These are phyloP conservation scores for Hyphodiscus sp. DNA, from an alignment of 2,329 filamentous ascomycete genomes.

Conservation along the genomic window DNA sequence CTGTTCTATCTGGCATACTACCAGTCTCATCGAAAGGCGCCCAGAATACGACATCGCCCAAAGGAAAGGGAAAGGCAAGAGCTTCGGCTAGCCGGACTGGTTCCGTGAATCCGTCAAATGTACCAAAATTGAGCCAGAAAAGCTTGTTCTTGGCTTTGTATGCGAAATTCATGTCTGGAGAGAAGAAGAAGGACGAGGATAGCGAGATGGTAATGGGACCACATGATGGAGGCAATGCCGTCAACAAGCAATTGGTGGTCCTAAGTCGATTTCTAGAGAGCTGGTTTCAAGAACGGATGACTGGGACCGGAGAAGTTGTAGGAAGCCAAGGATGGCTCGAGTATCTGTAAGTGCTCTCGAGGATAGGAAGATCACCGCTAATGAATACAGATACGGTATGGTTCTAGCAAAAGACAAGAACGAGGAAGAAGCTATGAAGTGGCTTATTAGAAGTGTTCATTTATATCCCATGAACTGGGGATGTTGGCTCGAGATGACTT, in stretches of 20 bases:
- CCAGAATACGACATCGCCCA: constrained; percentile 37
- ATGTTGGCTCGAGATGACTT: constrained; percentile 88
- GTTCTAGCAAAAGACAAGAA: constrained; percentile 87
- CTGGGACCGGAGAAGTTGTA: constrained; percentile 49
- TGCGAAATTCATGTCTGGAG: constrained; percentile 84
- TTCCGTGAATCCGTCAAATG: constrained; percentile 8
- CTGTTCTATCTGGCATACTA: constrained; percentile 63
- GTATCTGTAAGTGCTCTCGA: constrained; percentile 50
- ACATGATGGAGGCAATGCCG: constrained; percentile 74
- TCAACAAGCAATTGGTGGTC: constrained; percentile 76
- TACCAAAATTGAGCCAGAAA: constrained; percentile 73
- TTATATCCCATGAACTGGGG: constrained; percentile 95
- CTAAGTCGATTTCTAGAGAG: constrained; percentile 71
- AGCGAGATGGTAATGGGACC: constrained; percentile 96
- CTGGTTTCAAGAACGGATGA: constrained; percentile 67
- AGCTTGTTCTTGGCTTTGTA: constrained; percentile 89
- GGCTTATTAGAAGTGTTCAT: constrained; percentile 82
- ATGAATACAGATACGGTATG: constrained; percentile 64
- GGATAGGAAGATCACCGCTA: constrained; percentile 7
- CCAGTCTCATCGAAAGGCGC: constrained; percentile 35
- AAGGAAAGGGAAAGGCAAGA: constrained; percentile 58
- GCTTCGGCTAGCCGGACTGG: constrained; percentile 8
- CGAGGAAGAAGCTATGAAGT: constrained; percentile 75
- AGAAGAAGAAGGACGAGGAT: constrained; percentile 94
- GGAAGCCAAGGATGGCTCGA: constrained; percentile 89